Base-by-base conservation (phyloP, 805 yeast genomes). In the Cyberlindnera maritima region DNA sequence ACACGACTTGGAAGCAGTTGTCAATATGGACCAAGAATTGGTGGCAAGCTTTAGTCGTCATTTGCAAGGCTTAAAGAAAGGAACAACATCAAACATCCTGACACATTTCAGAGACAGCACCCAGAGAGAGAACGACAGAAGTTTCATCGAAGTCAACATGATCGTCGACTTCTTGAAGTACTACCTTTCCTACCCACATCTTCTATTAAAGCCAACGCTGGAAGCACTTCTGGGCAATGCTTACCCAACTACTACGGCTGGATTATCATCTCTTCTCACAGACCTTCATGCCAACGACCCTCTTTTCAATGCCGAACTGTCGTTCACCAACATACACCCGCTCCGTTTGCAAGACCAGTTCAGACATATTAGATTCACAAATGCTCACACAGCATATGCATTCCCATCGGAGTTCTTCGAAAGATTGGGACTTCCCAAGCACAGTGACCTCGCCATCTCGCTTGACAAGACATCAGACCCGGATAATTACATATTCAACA, bases 311-410 rank as follows among this genome's bases (percentile, higher is more conserved):
- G 2, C 19, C 14, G 33, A 29, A 12, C 10, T 9, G 20, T 23
- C 17, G 9, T n/a, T 20, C 40, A 25, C 25, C n/a, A n/a, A 31
- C 3, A 20, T 31, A 4, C 32, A 15, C n/a, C 15, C 40, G 2
- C 2, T 40, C 1, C 4, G 20, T 18, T 12, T 44, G 15, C 23
- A 29, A 15, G 55, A 52, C 33, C 44, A 46, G 18, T 47, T 52
- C 47, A 46, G 34, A 8, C 55, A 52, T 23, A 31, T 52, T 18
- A 38, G 55, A 18, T 43, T 43, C 43, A 52, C 55, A 15, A 48
- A 48, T 36, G 33, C 50, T 4, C 4, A 34, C 5, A 38, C 38
- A 19, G 52, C 42, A 14, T 52, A 48, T 39, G 45, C 47, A 13
- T 36, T 52, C 1, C 52, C 55, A 15, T 38, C 48, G 19, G 32